Evolutionary conservation across 306 rosid species (phyloP), one percentile per base, ranked within the genome.

Genomic region (Datisca glomerata): DNA sequence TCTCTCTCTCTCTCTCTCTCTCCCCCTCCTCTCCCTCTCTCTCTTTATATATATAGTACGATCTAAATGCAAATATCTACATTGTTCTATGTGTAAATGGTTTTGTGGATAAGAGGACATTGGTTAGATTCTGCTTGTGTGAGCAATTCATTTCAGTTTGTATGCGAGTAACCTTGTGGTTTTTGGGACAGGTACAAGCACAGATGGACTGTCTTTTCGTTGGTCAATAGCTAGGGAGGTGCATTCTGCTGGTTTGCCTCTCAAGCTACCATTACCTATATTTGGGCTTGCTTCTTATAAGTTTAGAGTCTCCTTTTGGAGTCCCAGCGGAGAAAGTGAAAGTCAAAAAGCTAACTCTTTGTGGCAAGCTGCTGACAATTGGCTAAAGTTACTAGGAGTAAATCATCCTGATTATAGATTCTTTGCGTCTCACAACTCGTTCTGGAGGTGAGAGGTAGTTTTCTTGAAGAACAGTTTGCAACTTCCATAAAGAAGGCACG

Each of bases 201-300:
- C 58, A 4, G 96, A 78, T 25, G 68, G 68, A 36, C 68, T 56
- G 38, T 65, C 66, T 60, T 47, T 60, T 36, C 60, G 65, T 18
- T 22, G 67, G 64, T 65, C 80, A 32, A 73, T 64, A 51, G 24
- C 57, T 29, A 49, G 66, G 49, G 79, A 72, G 32, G 36, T 53
- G 45, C 56, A 41, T n/a, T 56, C 55, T 48, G 27, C 75, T 12
- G 59, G 51, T 56, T 56, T 53, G 45, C 58, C 70, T 13, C 57
- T 65, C 24, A 78, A 73, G 59, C 70, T 78, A 21, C 71, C 75
- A 7, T 42, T 86, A 64, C 86, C 83, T 2, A 66, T 69, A 55
- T 78, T 86, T 24, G 96, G 94, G 41, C 89, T 86, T 51, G 91
- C 96, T 44, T 74, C 62, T 34, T 70, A 78, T 70, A 81, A 81